Base-by-base conservation (phyloP, 345 rosid genomes). In the Angophora floribunda region DNA sequence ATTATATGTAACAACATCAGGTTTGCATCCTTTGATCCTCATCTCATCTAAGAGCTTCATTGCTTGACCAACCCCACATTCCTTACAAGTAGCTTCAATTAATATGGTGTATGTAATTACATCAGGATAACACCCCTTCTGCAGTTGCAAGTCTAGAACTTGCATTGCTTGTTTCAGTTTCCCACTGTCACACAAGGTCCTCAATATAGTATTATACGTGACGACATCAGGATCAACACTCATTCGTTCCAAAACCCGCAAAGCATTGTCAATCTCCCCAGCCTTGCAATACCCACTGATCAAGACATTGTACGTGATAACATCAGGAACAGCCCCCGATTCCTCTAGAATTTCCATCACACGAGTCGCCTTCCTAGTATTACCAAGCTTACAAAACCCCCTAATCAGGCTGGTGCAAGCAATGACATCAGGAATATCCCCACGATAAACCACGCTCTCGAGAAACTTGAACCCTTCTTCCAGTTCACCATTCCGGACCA, bases 1-100 rank as follows among this genome's bases (percentile, higher is more conserved):
- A 82, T 96, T 97, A 52, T 93, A 97, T 19, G 99, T 96, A 87
- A 96, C 96, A 87, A 94, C 94, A 87, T 97, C 98, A 1, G 99
- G 99, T 24, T 92, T 93, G 93, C 98, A 96, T 87, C 97, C 98
- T 88, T 92, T 93, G 26, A 79, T 92, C 91, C 95, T 91, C 99
- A 97, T 97, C 88, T 95, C 99, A 88, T 97, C 98, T 9, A 96
- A 65, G 88, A 97, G 96, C 96, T 95, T 94, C 99, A 96, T 95
- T 45, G 98, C 99, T 89, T 96, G 96, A 6, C 61, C 93, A 86
- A 97, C 97, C 87, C 99, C 99, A 61, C 92, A 91, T 90, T 96
- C 98, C 90, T 90, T 93, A 88, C 98, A 97, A 87, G 98, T 96
- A 32, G 96, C 99, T 92, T 96, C 96, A 15, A 97, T 96, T 91